A percentile compares a stretch with the other conserved stretches of the same genome.
phyloP scores from a whole-genome alignment of 495 filamentous ascomycete species.

The Achaetomiella virescens region DNA sequence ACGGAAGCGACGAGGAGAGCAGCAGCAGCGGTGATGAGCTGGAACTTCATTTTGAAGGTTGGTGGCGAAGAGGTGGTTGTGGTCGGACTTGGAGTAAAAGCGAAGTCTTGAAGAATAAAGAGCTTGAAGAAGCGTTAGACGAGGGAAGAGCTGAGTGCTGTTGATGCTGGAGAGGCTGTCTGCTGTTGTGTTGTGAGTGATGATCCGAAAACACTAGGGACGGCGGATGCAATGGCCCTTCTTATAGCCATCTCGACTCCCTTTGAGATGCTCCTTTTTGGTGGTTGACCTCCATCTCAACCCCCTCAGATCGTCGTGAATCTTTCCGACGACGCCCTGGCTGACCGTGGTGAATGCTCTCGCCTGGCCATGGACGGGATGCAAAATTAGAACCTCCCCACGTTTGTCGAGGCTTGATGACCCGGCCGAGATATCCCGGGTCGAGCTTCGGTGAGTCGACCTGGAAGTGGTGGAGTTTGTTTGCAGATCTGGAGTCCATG shows the following conservation, averaged over 20 bases:
- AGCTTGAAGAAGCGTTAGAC: not conserved
- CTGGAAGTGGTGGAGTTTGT: not conserved
- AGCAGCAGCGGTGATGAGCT: conserved; percentile 14
- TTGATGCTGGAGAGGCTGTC: not conserved
- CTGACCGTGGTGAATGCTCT: not conserved
- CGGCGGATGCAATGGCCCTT: not conserved
- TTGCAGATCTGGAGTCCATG: not conserved
- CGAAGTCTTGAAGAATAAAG: not conserved
- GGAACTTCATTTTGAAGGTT: conserved; percentile 21
- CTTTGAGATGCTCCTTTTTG: no score
- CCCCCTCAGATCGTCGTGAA: not conserved
- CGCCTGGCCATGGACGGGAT: not conserved
- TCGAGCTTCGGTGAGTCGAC: not conserved
- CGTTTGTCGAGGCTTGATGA: not conserved
- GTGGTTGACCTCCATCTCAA: no score
- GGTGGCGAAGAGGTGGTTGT: not conserved
- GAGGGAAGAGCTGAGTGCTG: not conserved
- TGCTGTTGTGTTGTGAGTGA: not conserved
- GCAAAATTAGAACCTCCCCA: not conserved
- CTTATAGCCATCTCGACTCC: not conserved
- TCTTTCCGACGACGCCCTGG: not conserved
- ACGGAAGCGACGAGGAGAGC: conserved; percentile 4
- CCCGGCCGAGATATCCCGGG: not conserved
- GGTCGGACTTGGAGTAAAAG: not conserved
- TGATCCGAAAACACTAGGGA: not conserved